Conservation (phyloP, 768 basidiomycete species). For the Leccinum pellstonianum region DNA sequence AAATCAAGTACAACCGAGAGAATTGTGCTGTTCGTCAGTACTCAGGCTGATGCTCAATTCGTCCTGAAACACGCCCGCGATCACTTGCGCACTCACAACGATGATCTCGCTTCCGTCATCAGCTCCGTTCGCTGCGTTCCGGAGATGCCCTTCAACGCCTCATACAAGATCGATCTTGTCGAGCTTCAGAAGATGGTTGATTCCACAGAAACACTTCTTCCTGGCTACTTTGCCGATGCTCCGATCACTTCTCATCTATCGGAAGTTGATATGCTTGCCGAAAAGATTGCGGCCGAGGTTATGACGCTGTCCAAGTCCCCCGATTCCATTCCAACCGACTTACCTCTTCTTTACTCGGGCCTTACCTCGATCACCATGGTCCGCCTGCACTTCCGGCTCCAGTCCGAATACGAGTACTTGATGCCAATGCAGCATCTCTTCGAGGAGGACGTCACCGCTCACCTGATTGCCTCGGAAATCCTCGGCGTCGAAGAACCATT, state of each 20-base stretch:
- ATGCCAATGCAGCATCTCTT: constrained; percentile 30
- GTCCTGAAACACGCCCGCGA: constrained; percentile 16
- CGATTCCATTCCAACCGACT: constrained; percentile 28
- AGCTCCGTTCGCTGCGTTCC: constrained; percentile 11
- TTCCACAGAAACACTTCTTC: constrained; percentile 7
- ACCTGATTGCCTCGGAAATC: constrained; percentile 31
- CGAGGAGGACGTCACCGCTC: constrained; percentile 30
- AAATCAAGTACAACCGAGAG: constrained; percentile 10
- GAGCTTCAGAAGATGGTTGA: constrained; percentile 13
- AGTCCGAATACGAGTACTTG: constrained; percentile 32
- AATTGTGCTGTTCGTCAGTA: constrained; percentile 7
- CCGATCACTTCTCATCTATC: constrained; percentile 15
- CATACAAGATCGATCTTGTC: constrained; percentile 17
- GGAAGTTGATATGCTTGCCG: constrained; percentile 28
- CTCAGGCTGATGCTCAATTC: constrained; percentile 11
- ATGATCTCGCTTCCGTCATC: constrained; percentile 11
- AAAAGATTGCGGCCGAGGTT: constrained; percentile 34
- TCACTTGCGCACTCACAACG: constrained; percentile 6
- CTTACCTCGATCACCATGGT: constrained; percentile 32
- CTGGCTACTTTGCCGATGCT: constrained; percentile 5
- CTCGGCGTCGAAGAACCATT: constrained; percentile 14
- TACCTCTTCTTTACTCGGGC: constrained; percentile 33
- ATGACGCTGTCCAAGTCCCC: constrained; percentile 27
- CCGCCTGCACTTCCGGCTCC: constrained; percentile 34
- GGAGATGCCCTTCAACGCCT: constrained; percentile 17